Evolutionary conservation across 768 basidiomycete genomes (phyloP), one percentile per base, ranked within the genome.

Genomic region (Lactarius deliciosus): DNA sequence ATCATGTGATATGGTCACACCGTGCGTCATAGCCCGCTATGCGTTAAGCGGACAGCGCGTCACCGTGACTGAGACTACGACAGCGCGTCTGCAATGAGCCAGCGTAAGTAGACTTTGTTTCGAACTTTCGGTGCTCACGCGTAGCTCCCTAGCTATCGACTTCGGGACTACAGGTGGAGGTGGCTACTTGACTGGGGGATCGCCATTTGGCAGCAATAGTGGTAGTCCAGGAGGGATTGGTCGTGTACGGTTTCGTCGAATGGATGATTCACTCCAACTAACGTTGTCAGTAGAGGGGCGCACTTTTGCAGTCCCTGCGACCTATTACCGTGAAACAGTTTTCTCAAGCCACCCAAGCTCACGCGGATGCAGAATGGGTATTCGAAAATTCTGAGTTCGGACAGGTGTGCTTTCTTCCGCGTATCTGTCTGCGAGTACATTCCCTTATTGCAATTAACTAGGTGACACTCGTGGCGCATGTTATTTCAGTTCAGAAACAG

Each of bases 291-390:
- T 57, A 84, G 80, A 76, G 75, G 72, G 75, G 70, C 25, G 77
- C 77, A 59, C 76, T 77, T 25, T 75, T 76, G 6, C 79, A 82
- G 53, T 82, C 87, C 2, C 75, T 89, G 28, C 82, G 94, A 41
- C 92, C 94, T 4, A 83, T 93, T 60, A 93, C 90, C 3, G 83
- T 91, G 71, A 82, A 85, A 60, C 94, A 96, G 74, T 81, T 97
- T 55, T 74, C 80, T 41, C 83, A 84, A 70, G 90, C 95, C 2
- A 81, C 79, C n/a, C 94, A 96, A 79, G 82, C 88, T 6, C 92
- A 96, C 74, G 81, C 89, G 1, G 96, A 98, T 70, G 89, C 92
- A 2, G 93, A 96, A 65, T 97, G 94, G 87, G 81, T 81, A 66
- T 80, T 98, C 40, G 94, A 94, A 65, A 90, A 87, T 34, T 77